A percentile compares a stretch with the other conserved stretches of the same genome.
These are phyloP conservation scores for Pestalotiopsis sp. DNA, from an alignment of 2,329 filamentous ascomycete genomes.

Conservation along the genomic window DNA sequence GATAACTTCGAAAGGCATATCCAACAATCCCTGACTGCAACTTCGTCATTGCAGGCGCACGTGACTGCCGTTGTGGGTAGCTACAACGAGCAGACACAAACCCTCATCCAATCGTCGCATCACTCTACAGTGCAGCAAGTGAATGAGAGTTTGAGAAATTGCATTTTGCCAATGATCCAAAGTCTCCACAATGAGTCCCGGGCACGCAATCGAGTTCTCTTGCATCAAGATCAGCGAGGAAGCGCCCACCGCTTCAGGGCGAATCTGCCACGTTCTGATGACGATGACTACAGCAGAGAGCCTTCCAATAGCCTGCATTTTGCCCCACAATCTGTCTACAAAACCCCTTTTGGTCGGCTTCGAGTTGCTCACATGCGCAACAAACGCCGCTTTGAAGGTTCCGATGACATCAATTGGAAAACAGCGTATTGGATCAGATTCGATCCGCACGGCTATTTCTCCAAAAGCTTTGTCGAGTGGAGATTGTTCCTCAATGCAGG, in stretches of 20 bases:
- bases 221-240: neutral
- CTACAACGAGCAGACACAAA: neutral
- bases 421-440: neutral
- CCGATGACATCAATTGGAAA: neutral
- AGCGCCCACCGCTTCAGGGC: neutral
- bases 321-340: neutral
- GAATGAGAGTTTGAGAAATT: neutral
- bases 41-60: neutral
- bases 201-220: no score
- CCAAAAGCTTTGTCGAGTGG: neutral
- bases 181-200: neutral
- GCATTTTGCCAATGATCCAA: neutral
- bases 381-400: neutral
- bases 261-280: neutral
- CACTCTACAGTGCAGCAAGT: neutral
- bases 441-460: neutral
- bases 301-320: no score
- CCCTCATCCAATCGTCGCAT: neutral
- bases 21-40: neutral
- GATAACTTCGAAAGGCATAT: neutral
- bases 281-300: no score
- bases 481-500: neutral
- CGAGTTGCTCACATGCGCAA: neutral
- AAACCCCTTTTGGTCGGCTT: neutral
- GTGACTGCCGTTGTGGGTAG: neutral